Evolutionary conservation across 345 rosid genomes (phyloP).

Genomic region (Lepidium didymum): DNA sequence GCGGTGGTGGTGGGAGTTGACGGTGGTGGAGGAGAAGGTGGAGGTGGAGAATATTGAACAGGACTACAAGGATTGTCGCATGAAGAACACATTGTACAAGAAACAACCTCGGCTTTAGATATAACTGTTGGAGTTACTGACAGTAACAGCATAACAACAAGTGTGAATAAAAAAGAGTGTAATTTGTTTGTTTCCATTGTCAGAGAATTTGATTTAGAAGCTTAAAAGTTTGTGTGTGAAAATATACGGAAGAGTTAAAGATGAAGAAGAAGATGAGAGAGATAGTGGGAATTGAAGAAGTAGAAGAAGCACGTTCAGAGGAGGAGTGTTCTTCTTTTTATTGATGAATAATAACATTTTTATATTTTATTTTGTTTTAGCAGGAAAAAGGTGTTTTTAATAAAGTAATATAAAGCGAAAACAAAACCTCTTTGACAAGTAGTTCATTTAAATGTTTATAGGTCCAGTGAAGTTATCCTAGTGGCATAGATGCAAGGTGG

Average conservation of each 20-base stretch:
- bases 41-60: constrained; percentile 34
- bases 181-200: constrained; percentile 20
- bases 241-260: background rate
- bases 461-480: too few species aligned
- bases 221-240: background rate
- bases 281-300: background rate
- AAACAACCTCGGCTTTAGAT: constrained; percentile 47
- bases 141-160: constrained; percentile 10
- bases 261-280: background rate
- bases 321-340: constrained; percentile 21
- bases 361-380: background rate
- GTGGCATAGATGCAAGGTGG: too few species aligned
- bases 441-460: background rate
- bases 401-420: constrained; percentile 4
- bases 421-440: background rate
- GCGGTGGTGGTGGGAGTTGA: constrained; percentile 22
- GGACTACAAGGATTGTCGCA: constrained; percentile 61
- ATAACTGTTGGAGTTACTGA: constrained; percentile 13
- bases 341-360: background rate
- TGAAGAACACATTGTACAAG: constrained; percentile 84
- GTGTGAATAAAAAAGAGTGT: background rate
- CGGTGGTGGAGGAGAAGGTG: constrained; percentile 45
- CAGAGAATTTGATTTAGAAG: background rate
- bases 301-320: constrained; percentile 6
- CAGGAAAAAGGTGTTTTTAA: constrained; percentile 2